These are phyloP conservation scores for Nephelium lappaceum DNA, from an alignment of 345 rosid species.

Conservation along the genomic window DNA sequence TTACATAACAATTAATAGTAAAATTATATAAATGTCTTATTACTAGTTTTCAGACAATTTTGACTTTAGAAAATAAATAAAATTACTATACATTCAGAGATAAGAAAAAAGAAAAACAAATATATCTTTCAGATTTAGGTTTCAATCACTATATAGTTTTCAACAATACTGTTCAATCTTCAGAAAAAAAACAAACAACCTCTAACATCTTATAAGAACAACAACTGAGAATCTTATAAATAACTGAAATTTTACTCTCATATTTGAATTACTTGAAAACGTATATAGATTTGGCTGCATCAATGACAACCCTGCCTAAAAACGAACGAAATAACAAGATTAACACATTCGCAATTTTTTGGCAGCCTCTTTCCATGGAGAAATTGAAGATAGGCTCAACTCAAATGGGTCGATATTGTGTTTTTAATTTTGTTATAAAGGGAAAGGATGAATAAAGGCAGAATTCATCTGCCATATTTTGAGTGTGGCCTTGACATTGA, in stretches of 20 bases:
- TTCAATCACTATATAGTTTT: too few relatives aligned
- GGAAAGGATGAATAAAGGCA: conserved; percentile 70
- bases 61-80: too few relatives aligned
- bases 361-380: not conserved
- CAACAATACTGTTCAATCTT: too few relatives aligned
- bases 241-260: not conserved
- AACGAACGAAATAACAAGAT: not conserved
- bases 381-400: not conserved
- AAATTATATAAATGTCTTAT: too few relatives aligned
- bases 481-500: conserved; percentile 69
- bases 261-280: not conserved
- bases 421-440: conserved; percentile 26
- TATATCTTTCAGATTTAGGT: too few relatives aligned
- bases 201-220: not conserved
- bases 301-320: not conserved
- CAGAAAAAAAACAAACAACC: too few relatives aligned
- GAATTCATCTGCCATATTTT: conserved; percentile 79
- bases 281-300: not conserved
- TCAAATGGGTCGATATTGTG: not conserved
- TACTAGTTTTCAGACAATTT: too few relatives aligned
- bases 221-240: not conserved
- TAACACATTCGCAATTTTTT: not conserved
- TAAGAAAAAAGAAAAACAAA: too few relatives aligned
- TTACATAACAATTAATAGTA: too few relatives aligned
- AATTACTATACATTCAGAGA: too few relatives aligned